A percentile compares a stretch with the other conserved stretches of the same genome.
Conservation (phyloP, 192 early-diverging fungal genomes). For the Geranomyces variabilis region DNA sequence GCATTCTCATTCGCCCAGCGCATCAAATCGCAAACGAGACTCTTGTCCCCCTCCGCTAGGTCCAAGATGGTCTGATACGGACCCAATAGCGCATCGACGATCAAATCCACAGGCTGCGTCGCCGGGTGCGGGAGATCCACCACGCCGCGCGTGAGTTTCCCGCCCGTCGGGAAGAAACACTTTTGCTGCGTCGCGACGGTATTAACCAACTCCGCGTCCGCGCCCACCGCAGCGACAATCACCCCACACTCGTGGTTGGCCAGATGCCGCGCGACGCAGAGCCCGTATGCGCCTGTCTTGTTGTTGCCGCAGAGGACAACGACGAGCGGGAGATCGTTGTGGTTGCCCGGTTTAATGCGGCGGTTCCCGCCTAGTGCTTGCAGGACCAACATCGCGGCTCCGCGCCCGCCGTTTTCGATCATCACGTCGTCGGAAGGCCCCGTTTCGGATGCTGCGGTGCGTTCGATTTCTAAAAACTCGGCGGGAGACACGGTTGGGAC, state of each 20-base stretch:
- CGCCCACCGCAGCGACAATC: slow-evolving; percentile 47
- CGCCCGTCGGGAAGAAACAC: slow-evolving; percentile 54
- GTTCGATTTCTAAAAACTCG: slow-evolving; percentile 74
- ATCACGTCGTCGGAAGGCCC: slow-evolving; percentile 72
- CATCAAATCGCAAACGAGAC: slow-evolving; percentile 60
- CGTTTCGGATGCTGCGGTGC: slow-evolving; percentile 55
- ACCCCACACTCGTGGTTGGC: slow-evolving; percentile 79
- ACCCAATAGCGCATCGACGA: slow-evolving; percentile 75
- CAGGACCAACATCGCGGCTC: slow-evolving; percentile 71
- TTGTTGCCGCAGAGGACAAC: slow-evolving; percentile 78
- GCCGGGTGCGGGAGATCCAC: slow-evolving; percentile 60
- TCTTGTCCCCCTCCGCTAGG: slow-evolving; percentile 48
- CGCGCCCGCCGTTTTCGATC: slow-evolving; percentile 80
- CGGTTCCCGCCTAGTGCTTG: slow-evolving; percentile 74
- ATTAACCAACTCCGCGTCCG: slow-evolving; percentile 44
- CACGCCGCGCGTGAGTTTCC: slow-evolving; percentile 44
- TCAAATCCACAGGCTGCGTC: slow-evolving; percentile 58
- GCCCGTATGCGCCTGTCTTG: slow-evolving; percentile 69
- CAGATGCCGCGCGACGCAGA: slow-evolving; percentile 74
- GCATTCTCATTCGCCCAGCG: slow-evolving; percentile 69
- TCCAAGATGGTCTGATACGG: slow-evolving; percentile 60
- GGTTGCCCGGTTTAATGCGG: slow-evolving; percentile 76
- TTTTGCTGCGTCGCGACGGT: slow-evolving; percentile 50
- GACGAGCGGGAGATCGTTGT: slow-evolving; percentile 72
- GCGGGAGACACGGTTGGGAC: slow-evolving; percentile 63